A percentile compares a stretch with the other conserved stretches of the same genome.
Evolutionary conservation across 2,329 filamentous ascomycete genomes (phyloP).

Genomic region (Leptographium lundbergii): DNA sequence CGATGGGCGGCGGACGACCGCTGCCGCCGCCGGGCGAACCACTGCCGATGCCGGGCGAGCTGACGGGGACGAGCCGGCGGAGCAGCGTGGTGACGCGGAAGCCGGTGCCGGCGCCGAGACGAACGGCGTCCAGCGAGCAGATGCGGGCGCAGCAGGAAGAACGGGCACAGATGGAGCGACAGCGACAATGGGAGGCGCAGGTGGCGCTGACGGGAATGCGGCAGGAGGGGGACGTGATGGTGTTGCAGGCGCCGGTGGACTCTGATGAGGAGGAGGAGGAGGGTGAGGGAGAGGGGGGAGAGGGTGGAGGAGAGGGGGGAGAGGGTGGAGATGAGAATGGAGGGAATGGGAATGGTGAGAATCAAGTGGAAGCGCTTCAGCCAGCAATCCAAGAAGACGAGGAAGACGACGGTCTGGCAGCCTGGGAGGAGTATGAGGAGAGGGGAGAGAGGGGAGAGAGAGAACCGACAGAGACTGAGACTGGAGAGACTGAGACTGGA

Average conservation of each 20-base stretch:
- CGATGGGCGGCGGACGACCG: slow-evolving; percentile 72
- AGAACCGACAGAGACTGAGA: background rate
- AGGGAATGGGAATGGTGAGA: background rate
- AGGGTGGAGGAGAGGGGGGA: background rate
- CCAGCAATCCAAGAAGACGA: background rate
- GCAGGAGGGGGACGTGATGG: slow-evolving; percentile 7
- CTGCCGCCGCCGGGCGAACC: slow-evolving; percentile 71
- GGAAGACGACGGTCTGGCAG: background rate
- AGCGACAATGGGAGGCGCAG: background rate
- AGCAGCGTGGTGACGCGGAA: background rate
- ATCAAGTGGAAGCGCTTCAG: too few species aligned
- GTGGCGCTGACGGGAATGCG: background rate
- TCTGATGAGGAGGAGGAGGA: slow-evolving; percentile 7
- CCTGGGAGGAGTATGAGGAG: background rate
- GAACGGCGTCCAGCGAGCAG: too few species aligned
- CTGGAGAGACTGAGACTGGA: background rate
- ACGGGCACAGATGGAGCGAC: background rate
- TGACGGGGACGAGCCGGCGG: background rate
- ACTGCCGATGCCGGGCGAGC: slow-evolving; percentile 47
- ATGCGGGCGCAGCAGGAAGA: too few species aligned
- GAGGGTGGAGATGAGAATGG: background rate
- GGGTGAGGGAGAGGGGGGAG: background rate
- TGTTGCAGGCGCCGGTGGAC: slow-evolving; percentile 10
- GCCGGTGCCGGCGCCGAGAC: background rate
- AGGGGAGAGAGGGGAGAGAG: background rate